These are phyloP conservation scores for Chalciporus piperatus DNA, from an alignment of 768 basidiomycete genomes.

Conservation along the genomic window DNA sequence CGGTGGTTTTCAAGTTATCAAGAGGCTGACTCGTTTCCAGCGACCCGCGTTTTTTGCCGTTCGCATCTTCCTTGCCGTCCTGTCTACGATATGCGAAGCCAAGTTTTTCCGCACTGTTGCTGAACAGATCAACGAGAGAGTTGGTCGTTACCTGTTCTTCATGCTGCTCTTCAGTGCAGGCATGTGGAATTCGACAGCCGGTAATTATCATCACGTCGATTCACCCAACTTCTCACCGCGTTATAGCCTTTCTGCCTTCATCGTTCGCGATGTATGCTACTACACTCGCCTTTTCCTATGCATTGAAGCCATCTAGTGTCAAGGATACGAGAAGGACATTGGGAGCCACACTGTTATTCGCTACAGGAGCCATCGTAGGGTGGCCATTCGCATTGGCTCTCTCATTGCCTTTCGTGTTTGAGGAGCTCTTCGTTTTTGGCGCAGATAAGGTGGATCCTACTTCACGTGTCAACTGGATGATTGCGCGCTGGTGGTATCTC, in stretches of 20 bases:
- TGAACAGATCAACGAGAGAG: slow-evolving; percentile 80
- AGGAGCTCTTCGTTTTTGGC: slow-evolving; percentile 81
- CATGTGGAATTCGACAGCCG: slow-evolving; percentile 90
- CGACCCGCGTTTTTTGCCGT: slow-evolving; percentile 87
- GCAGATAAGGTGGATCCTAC: slow-evolving; percentile 58
- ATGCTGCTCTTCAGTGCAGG: slow-evolving; percentile 82
- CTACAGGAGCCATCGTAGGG: slow-evolving; percentile 82
- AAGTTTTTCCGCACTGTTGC: slow-evolving; percentile 79
- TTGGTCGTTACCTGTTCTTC: slow-evolving; percentile 92
- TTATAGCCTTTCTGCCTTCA: slow-evolving; percentile 86
- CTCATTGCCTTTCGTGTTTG: slow-evolving; percentile 84
- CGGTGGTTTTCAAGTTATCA: not conserved
- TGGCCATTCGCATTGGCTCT: slow-evolving; percentile 96
- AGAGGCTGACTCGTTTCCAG: slow-evolving; percentile 40
- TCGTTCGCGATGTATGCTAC: slow-evolving; percentile 93
- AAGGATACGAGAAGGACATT: slow-evolving; percentile 55
- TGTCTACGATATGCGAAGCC: slow-evolving; percentile 76
- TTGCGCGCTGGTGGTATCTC: slow-evolving; percentile 59
- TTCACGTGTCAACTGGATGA: slow-evolving; percentile 50
- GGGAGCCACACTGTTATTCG: slow-evolving; percentile 67
- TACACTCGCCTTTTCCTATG: slow-evolving; percentile 73
- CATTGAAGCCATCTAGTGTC: slow-evolving; percentile 55
- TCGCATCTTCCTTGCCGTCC: slow-evolving; percentile 70
- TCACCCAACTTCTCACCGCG: slow-evolving; percentile 11
- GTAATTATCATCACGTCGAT: slow-evolving; percentile 37